A percentile compares a stretch with the other conserved stretches of the same genome.
Conservation (phyloP, 192 early-diverging fungal species). For the Cladochytrium replicatum region DNA sequence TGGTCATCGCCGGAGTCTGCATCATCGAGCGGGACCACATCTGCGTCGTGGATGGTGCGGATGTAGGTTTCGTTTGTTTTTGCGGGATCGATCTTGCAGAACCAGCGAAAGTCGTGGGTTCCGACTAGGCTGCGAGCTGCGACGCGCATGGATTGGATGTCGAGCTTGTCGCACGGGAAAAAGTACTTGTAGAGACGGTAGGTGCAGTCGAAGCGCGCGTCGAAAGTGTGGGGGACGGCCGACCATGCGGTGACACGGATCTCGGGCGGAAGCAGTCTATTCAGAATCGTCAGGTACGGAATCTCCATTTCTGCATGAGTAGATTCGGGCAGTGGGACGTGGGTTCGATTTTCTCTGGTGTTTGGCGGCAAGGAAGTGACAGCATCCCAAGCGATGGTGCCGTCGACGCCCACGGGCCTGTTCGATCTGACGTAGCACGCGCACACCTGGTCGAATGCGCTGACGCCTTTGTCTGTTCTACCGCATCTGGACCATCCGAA, state of each 20-base stretch:
- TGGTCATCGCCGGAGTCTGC: neutral
- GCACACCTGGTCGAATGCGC: conserved; percentile 83
- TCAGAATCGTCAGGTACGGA: conserved; percentile 73
- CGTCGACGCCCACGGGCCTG: conserved; percentile 6
- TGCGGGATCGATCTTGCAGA: conserved; percentile 87
- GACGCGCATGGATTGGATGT: conserved; percentile 66
- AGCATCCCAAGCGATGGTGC: conserved; percentile 21
- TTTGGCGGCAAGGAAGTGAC: too few species aligned
- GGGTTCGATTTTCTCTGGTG: too few species aligned
- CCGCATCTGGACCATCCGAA: conserved; percentile 12
- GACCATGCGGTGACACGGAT: conserved; percentile 91
- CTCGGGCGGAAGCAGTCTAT: conserved; percentile 72
- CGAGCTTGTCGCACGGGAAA: conserved; percentile 57
- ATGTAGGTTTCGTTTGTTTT: conserved; percentile 74
- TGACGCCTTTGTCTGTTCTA: conserved; percentile 73
- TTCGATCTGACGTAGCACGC: conserved; percentile 57
- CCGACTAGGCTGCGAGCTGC: conserved; percentile 65
- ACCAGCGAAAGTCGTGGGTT: conserved; percentile 86
- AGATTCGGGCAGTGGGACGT: neutral
- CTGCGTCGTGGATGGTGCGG: conserved; percentile 56
- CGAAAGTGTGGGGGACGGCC: conserved; percentile 63
- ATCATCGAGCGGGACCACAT: conserved; percentile 35
- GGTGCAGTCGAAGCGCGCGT: conserved; percentile 77
- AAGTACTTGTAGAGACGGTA: conserved; percentile 87
- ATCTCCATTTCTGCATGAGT: conserved; percentile 62